Conservation (phyloP, 2,329 filamentous ascomycete species). For the Phyllosticta citribraziliensis region DNA sequence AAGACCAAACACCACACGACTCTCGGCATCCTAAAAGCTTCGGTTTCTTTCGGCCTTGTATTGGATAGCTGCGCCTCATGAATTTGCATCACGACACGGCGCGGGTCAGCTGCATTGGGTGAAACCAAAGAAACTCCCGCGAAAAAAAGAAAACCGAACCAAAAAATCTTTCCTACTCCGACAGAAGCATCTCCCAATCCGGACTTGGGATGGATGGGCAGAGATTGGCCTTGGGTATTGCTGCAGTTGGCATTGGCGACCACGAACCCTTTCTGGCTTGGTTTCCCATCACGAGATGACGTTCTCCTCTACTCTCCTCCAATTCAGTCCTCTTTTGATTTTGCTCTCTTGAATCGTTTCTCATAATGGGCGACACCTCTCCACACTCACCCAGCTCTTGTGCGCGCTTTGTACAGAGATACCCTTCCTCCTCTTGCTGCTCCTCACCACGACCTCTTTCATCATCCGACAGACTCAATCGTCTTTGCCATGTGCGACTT, state of each 20-base stretch:
- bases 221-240: no score
- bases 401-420: not conserved
- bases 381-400: not conserved
- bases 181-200: no score
- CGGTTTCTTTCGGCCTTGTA: not conserved
- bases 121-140: not conserved
- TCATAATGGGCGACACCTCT: not conserved
- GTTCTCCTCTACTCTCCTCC: not conserved
- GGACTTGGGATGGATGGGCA: no score
- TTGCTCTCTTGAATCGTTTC: not conserved
- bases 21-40: not conserved
- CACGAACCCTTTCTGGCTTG: no score
- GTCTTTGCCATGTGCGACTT: not conserved
- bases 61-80: not conserved
- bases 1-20: not conserved
- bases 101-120: not conserved
- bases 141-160: not conserved
- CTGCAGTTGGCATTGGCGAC: no score
- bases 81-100: not conserved
- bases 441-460: not conserved
- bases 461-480: no score
- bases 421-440: not conserved
- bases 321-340: not conserved
- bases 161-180: not conserved
- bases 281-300: no score